These are phyloP conservation scores for Populus ilicifolia DNA, from an alignment of 345 rosid species.

Conservation along the genomic window DNA sequence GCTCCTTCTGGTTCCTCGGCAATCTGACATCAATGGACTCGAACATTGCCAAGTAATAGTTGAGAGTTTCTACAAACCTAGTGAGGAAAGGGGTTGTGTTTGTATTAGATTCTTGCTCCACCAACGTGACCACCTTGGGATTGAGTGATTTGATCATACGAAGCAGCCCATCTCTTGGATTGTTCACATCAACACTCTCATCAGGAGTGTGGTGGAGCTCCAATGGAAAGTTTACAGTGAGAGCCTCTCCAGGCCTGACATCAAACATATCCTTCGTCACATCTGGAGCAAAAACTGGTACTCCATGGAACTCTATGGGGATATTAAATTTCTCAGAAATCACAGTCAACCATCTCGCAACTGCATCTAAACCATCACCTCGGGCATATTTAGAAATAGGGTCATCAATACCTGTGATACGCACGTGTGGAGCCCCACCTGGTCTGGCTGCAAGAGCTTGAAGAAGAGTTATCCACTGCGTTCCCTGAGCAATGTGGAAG, in stretches of 20 bases:
- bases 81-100: constrained; percentile 67
- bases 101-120: constrained; percentile 77
- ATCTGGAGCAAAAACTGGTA: constrained; percentile 51
- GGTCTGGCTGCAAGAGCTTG: constrained; percentile 70
- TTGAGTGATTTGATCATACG: constrained; percentile 61
- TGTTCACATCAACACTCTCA: constrained; percentile 61
- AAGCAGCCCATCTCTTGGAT: constrained; percentile 68
- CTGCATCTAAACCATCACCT: constrained; percentile 51
- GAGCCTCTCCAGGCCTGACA: constrained; percentile 61
- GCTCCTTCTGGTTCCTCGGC: constrained; percentile 45
- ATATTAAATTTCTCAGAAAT: constrained; percentile 53
- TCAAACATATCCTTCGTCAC: constrained; percentile 57
- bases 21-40: constrained; percentile 62
- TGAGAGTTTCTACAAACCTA: constrained; percentile 53
- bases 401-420: constrained; percentile 71
- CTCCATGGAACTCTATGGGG: constrained; percentile 50
- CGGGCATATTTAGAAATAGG: constrained; percentile 47
- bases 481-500: constrained; percentile 64
- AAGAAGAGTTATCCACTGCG: constrained; percentile 69
- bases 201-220: constrained; percentile 75
- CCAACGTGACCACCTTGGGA: constrained; percentile 59
- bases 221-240: constrained; percentile 62
- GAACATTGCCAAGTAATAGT: constrained; percentile 62
- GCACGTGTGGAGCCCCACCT: constrained; percentile 59
- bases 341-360: constrained; percentile 39